Evolutionary conservation across 2,329 filamentous ascomycete genomes (phyloP), one percentile per base, ranked within the genome.

Genomic region (Aspergillus melleus): DNA sequence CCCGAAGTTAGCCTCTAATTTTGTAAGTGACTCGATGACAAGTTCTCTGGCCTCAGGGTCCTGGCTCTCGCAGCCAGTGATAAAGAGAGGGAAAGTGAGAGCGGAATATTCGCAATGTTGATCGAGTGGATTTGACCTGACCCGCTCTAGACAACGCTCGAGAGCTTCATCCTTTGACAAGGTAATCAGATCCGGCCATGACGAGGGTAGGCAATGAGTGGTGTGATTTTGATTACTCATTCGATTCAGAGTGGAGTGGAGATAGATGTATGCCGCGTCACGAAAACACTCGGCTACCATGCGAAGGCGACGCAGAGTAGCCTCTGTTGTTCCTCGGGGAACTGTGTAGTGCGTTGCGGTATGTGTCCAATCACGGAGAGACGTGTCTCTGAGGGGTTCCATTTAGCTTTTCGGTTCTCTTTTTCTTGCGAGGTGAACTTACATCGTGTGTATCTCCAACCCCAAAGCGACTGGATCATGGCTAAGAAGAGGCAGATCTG

Each of bases 201-300:
- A 20, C 20, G 24, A 24, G 51, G 39, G 44, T 47, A 46, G 2
- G 11, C 46, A 20, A 32, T n/a, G 32, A 26, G 39, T 19, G 9
- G 32, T 22, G 51, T 50, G 46, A 53, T 49, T 51, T 55, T 64
- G 54, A 19, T 32, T 61, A 19, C 36, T 61, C 59, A 75, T 72
- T 32, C 63, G 63, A 32, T 74, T 68, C 10, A 76, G 63, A n/a
- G 65, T 72, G 2, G 74, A 76, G 58, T 76, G 72, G 10, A 76
- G 66, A 30, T 74, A 75, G 52, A 75, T 66, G 49, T 74, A 76
- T 26, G 70, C 70, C 19, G 73, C 74, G 19, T 76, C 71, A 58
- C 73, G 74, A 60, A 74, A 76, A 61, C 71, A 75, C 57, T 76
- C 69, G 10, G 74, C 74, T 24, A 76, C 72, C 42, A 76, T 66